Conservation (phyloP, 1,284 basidiomycete species). For the Tylopilus orsonianus region DNA sequence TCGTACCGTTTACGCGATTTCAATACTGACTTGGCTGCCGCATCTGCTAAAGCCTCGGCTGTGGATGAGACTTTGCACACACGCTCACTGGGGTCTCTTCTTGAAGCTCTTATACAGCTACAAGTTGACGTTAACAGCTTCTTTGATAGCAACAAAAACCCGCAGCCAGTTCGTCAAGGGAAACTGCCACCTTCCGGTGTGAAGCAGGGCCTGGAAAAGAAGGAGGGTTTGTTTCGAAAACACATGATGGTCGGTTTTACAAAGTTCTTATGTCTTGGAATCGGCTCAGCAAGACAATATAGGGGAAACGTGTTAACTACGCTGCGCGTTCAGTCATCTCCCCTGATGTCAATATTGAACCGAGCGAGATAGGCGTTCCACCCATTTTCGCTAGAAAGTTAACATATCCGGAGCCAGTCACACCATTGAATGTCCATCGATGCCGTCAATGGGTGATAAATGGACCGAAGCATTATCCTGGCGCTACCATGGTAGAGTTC, state of each 20-base stretch:
- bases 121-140: conserved; percentile 97
- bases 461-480: conserved; percentile 88
- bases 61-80: conserved; percentile 58
- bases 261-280: conserved; percentile 1
- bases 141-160: conserved; percentile 97
- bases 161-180: conserved; percentile 80
- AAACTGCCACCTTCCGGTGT: conserved; percentile 93
- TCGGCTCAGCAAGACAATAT: conserved; percentile 8
- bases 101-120: conserved; percentile 85
- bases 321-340: conserved; percentile 99
- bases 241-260: conserved; percentile 88
- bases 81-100: conserved; percentile 66
- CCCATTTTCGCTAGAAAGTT: conserved; percentile 97
- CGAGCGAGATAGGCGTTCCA: conserved; percentile 98
- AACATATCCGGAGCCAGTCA: conserved; percentile 98
- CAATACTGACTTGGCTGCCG: conserved; percentile 65
- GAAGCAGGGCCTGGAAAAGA: conserved; percentile 98
- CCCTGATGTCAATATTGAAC: conserved; percentile 99
- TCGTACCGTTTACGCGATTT: conserved; percentile 81
- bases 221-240: conserved; percentile 97
- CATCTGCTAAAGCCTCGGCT: conserved; percentile 57
- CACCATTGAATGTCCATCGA: conserved; percentile 86
- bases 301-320: conserved; percentile 99
- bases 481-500: conserved; percentile 92
- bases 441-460: conserved; percentile 92